Evolutionary conservation across 139 green algal genomes (phyloP).

Genomic region (Astrephomene gubernaculifera): DNA sequence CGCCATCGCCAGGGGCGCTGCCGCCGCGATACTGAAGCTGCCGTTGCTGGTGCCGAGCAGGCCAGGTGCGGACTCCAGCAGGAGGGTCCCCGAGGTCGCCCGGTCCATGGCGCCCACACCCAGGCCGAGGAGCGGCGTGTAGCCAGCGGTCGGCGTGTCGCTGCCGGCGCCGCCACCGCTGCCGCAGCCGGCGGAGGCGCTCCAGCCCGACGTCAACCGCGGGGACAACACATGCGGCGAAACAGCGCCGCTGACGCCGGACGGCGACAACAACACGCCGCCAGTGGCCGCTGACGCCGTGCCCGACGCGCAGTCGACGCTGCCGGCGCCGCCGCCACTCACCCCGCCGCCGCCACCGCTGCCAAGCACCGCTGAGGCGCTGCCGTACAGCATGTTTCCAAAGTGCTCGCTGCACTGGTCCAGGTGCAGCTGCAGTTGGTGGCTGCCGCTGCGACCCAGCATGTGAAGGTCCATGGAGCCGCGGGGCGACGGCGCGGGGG

Average conservation of each 20-base stretch:
- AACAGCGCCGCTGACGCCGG: constrained; percentile 29
- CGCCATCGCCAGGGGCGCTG: background rate
- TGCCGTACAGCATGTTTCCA: background rate
- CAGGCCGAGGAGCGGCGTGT: constrained; percentile 5
- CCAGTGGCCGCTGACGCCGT: constrained; percentile 6
- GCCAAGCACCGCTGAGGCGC: background rate
- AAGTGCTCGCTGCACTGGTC: background rate
- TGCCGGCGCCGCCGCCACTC: background rate
- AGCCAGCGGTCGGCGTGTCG: background rate
- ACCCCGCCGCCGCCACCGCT: background rate
- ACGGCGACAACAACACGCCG: constrained; percentile 29
- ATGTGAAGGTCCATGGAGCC: constrained; percentile 40
- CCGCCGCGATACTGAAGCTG: background rate
- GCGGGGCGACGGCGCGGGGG: constrained; percentile 17
- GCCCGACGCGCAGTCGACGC: constrained; percentile 5
- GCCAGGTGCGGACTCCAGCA: background rate
- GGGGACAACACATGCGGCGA: constrained; percentile 22
- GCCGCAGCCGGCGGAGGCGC: background rate
- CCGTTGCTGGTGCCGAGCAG: background rate
- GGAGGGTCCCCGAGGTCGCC: background rate
- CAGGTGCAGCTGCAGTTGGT: too few species aligned
- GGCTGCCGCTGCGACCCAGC: constrained; percentile 3
- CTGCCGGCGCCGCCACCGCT: background rate
- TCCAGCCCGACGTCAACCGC: background rate
- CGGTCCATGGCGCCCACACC: background rate